Conservation (phyloP, 371 early-diverging fungal genomes). For the Lichtheimia corymbifera region DNA sequence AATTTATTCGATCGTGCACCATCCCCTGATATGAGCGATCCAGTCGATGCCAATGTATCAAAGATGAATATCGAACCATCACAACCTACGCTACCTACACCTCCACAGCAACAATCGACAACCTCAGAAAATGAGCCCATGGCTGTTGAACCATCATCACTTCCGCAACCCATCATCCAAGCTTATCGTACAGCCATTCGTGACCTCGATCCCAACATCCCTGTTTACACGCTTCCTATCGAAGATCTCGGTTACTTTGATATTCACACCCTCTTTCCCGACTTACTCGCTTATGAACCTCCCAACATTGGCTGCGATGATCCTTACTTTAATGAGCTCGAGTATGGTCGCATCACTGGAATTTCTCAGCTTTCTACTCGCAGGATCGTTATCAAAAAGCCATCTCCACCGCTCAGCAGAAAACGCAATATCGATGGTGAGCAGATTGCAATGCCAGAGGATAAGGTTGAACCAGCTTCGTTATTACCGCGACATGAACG, state of each 20-base stretch:
- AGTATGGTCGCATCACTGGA: constrained; percentile 37
- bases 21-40: background rate
- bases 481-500: constrained; percentile 30
- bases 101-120: constrained; percentile 17
- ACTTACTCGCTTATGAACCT: constrained; percentile 43
- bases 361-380: constrained; percentile 45
- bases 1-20: background rate
- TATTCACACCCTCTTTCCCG: constrained; percentile 41
- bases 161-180: constrained; percentile 20
- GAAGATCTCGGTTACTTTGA: constrained; percentile 23
- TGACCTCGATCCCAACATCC: constrained; percentile 25
- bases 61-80: background rate
- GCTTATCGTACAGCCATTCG: constrained; percentile 20
- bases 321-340: constrained; percentile 46
- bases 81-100: constrained; percentile 18
- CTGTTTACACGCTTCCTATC: constrained; percentile 28
- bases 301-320: constrained; percentile 44
- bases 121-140: background rate
- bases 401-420: constrained; percentile 28
- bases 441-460: constrained; percentile 26
- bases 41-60: no score
- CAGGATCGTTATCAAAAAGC: constrained; percentile 32
- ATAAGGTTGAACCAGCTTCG: constrained; percentile 32
- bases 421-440: constrained; percentile 41
- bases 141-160: constrained; percentile 9